Percentiles rank a stretch among this genome's conserved stretches.
phyloP scores from a whole-genome alignment of 129 eudicot genomes.

The Lactuca sativa region DNA sequence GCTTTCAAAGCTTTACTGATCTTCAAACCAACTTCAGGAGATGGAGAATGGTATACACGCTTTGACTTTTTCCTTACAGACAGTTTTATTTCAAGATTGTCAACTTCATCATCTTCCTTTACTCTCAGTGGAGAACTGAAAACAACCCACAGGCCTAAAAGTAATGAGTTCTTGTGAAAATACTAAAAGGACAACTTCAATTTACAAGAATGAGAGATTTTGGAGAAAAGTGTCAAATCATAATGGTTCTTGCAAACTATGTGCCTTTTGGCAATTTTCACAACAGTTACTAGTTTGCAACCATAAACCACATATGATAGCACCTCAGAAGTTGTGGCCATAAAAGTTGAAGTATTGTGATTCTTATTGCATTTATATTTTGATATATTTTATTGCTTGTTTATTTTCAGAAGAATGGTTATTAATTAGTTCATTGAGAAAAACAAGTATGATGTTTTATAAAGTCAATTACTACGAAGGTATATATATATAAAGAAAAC shows the following conservation, averaged over 20 bases:
- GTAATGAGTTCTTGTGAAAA: background rate
- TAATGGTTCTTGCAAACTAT: no score
- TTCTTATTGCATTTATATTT: no score
- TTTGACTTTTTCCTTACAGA: conserved; percentile 60
- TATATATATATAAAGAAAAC: background rate
- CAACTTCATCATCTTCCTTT: conserved; percentile 97
- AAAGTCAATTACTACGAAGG: background rate
- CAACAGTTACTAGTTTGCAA: no score
- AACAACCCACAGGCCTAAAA: background rate
- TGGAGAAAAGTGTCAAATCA: background rate
- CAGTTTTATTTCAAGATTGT: conserved; percentile 75
- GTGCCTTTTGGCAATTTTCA: no score
- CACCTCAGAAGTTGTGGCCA: no score
- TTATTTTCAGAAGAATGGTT: no score
- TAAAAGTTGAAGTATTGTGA: no score
- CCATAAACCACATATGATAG: no score
- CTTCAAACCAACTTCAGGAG: conserved; percentile 80
- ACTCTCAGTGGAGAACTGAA: conserved; percentile 89
- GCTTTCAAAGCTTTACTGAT: conserved; percentile 90
- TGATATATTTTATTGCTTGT: no score
- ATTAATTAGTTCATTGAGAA: background rate
- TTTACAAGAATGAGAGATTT: conserved; percentile 1
- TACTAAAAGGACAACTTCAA: background rate
- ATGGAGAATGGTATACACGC: conserved; percentile 65
- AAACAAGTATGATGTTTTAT: background rate